Conservation (phyloP, 495 filamentous ascomycete species). For the Penicillium cataractarum region DNA sequence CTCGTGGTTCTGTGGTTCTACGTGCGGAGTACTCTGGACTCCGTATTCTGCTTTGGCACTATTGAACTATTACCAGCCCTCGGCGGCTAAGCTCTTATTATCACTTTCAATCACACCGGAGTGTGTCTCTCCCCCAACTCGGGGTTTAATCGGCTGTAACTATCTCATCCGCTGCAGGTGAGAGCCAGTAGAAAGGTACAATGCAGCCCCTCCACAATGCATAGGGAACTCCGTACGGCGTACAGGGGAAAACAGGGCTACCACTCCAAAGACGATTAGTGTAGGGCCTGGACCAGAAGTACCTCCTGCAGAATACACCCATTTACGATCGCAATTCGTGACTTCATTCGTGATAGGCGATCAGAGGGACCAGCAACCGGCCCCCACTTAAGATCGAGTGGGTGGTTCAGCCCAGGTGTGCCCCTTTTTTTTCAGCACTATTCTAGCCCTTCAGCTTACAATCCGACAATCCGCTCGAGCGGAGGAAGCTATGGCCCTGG, state of each 20-base stretch:
- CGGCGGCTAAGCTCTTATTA: slow-evolving; percentile 14
- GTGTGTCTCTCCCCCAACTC: background rate
- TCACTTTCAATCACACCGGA: slow-evolving; percentile 6
- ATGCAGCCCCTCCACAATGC: slow-evolving; percentile 1
- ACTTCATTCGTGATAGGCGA: slow-evolving; percentile 5
- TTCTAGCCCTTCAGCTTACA: background rate
- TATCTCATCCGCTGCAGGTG: slow-evolving; percentile 1
- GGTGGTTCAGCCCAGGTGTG: background rate
- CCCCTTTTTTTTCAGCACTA: slow-evolving; percentile 11
- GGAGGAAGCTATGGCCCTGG: slow-evolving; percentile 8
- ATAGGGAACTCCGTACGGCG: background rate
- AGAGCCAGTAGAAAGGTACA: slow-evolving; percentile 1
- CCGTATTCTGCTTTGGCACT: slow-evolving; percentile 2
- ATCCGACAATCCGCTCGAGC: background rate
- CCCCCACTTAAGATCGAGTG: slow-evolving; percentile 10
- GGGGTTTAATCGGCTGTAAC: background rate
- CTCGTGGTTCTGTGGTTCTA: background rate
- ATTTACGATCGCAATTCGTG: background rate
- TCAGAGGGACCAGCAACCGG: slow-evolving; percentile 3
- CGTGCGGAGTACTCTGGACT: background rate
- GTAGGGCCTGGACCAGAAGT: slow-evolving; percentile 26
- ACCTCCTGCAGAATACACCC: slow-evolving; percentile 15
- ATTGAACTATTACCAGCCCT: slow-evolving; percentile 11
- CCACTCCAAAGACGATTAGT: slow-evolving; percentile 8
- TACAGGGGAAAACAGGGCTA: slow-evolving; percentile 7